phyloP scores from a whole-genome alignment of 2,329 filamentous ascomycete species.

The Hypoxylon sp. region DNA sequence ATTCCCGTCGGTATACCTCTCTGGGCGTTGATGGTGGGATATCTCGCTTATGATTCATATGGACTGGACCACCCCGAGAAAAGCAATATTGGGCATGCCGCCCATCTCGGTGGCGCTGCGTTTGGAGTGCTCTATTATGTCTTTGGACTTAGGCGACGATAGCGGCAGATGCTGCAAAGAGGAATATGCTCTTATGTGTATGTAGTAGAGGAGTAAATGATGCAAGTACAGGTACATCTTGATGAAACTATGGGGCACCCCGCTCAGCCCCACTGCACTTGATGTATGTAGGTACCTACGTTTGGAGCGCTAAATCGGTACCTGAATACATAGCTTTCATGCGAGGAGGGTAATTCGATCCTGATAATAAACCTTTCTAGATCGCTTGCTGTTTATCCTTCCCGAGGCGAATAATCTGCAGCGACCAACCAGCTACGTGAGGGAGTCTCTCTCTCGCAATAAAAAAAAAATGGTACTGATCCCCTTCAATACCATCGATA shows the following conservation, averaged over 20 bases:
- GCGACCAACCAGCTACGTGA: background rate
- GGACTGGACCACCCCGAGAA: background rate
- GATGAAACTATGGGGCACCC: background rate
- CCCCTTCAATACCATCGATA: background rate
- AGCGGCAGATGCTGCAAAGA: background rate
- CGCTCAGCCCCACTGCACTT: background rate
- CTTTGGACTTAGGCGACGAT: background rate
- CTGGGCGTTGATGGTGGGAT: background rate
- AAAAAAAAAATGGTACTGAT: conserved; percentile 34
- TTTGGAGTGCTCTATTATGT: background rate
- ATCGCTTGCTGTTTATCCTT: background rate
- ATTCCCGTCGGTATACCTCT: background rate
- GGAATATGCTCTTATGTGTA: background rate
- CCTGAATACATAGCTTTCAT: background rate
- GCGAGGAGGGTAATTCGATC: background rate
- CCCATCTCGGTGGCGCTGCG: background rate
- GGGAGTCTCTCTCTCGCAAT: conserved; percentile 1
- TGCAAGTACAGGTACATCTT: no score
- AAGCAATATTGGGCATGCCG: background rate
- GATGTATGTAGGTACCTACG: background rate
- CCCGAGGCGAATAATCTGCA: background rate
- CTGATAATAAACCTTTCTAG: background rate
- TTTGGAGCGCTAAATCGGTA: background rate
- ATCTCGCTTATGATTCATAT: background rate
- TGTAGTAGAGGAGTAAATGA: no score